A percentile compares a stretch with the other conserved stretches of the same genome.
These are phyloP conservation scores for Gautieria morchelliformis DNA, from an alignment of 768 basidiomycete genomes.

Conservation along the genomic window DNA sequence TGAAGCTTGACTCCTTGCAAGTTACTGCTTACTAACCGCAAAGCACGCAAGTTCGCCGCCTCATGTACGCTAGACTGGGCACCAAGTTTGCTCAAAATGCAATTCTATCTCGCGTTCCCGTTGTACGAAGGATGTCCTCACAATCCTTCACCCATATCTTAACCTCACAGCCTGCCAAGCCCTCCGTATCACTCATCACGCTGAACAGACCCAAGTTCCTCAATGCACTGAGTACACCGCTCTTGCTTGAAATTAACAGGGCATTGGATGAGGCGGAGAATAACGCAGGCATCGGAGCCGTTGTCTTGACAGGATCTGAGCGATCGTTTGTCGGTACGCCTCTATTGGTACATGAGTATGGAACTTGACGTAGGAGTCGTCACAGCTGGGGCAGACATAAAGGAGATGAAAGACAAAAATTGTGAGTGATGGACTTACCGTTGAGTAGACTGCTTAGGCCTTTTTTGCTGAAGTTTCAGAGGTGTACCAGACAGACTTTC, in stretches of 20 bases:
- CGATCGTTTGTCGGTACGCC: slow-evolving; percentile 84
- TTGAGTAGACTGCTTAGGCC: background rate
- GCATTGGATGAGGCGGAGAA: slow-evolving; percentile 62
- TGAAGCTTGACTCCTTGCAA: too few species aligned
- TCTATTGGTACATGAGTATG: background rate
- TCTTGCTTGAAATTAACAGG: slow-evolving; percentile 74
- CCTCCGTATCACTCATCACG: slow-evolving; percentile 68
- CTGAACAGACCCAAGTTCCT: slow-evolving; percentile 85
- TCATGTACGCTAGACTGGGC: background rate
- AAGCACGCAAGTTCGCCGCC: too few species aligned
- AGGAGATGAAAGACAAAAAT: slow-evolving; percentile 96
- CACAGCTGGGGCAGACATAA: slow-evolving; percentile 93
- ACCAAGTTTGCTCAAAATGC: background rate
- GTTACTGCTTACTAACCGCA: too few species aligned
- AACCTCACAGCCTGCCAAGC: slow-evolving; percentile 56
- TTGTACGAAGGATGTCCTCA: background rate
- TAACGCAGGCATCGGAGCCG: slow-evolving; percentile 66
- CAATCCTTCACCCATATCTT: slow-evolving; percentile 53
- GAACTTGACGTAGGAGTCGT: background rate
- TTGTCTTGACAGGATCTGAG: slow-evolving; percentile 89
- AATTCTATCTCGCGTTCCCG: background rate
- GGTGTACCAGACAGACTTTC: slow-evolving; percentile 77
- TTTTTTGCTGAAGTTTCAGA: slow-evolving; percentile 52
- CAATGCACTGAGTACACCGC: slow-evolving; percentile 75
- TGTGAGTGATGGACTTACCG: slow-evolving; percentile 41